These are phyloP conservation scores for Crithidia fasciculata DNA, from an alignment of 208 protist species.

Conservation along the genomic window DNA sequence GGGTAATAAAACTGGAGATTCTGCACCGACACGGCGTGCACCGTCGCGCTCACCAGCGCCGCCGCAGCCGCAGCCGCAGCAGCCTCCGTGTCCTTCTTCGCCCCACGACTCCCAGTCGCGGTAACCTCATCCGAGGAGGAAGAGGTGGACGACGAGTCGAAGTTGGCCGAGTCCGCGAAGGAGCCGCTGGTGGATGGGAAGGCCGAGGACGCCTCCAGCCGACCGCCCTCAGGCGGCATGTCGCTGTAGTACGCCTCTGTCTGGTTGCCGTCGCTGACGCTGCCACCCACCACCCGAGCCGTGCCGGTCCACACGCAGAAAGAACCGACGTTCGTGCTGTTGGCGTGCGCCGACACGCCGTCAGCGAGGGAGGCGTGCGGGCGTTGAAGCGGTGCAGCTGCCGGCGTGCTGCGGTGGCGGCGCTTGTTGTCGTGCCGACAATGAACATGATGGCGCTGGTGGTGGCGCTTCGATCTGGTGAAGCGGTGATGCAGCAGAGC, in stretches of 20 bases:
- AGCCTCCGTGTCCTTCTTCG: conserved; percentile 7
- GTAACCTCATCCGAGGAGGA: not conserved
- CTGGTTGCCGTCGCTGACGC: conserved; percentile 11
- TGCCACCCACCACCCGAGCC: conserved; percentile 1
- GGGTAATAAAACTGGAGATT: conserved; percentile 72
- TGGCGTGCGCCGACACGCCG: no score
- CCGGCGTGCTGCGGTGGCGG: no score
- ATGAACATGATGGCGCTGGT: not conserved
- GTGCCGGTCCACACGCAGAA: conserved; percentile 7
- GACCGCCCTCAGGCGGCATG: not conserved
- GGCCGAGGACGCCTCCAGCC: not conserved
- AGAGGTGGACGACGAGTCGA: not conserved
- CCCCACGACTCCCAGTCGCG: not conserved
- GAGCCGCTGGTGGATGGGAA: not conserved
- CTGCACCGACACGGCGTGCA: conserved; percentile 28
- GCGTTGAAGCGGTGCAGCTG: no score
- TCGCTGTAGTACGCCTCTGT: conserved; percentile 18
- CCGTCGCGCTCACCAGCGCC: conserved; percentile 23
- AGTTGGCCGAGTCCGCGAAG: no score
- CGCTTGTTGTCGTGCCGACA: no score
- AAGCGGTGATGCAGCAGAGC: conserved; percentile 1
- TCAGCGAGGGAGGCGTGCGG: no score
- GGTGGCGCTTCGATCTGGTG: not conserved
- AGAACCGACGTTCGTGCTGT: not conserved
- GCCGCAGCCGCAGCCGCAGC: conserved; percentile 24